Evolutionary conservation across 2,329 filamentous ascomycete genomes (phyloP), one percentile per base, ranked within the genome.

Genomic region (Moelleriella libera): DNA sequence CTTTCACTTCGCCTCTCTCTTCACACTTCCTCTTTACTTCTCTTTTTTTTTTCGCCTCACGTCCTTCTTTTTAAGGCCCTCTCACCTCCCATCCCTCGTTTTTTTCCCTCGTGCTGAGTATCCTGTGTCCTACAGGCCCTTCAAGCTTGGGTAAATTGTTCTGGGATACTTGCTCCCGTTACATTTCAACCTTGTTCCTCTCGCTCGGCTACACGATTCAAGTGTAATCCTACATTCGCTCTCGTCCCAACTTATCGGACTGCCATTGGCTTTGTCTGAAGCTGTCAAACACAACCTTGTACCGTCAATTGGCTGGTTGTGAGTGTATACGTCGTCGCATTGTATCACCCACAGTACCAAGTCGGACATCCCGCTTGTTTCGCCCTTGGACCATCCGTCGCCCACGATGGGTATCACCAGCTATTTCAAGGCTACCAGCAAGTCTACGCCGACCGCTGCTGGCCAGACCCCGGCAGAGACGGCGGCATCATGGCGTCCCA

Each of bases 391-490:
- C 40, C 40, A 9, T 28, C 21, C 42, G n/a, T 29, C 28, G 29
- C 40, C 32, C 57, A 63, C 49, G 42, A 83, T 83, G 80, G 79
- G 78, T 50, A 57, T 83, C 51, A 70, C 68, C 45, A 75, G 63
- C 58, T 83, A 83, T 56, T 82, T 83, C 69, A 80, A 76, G 65
- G 66, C 73, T 29, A 42, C 41, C 43, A 68, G 47, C 21, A 52
- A 52, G 48, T 8, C 51, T 6, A 50, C 54, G 41, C 50, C 54
- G 43, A 43, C 51, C 43, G 40, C 47, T 30, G 32, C 52, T 31
- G 34, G 50, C 12, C 51, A 47, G 45, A 46, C 47, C 47, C 51
- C 31, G 47, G 45, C 30, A 50, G 54, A 46, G 47, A 53, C 51
- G 41, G 52, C 55, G 11, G 44, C 46, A 43, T 50, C 52, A 43